phyloP scores from a whole-genome alignment of 495 filamentous ascomycete species.

The Articulospora tetracladia region DNA sequence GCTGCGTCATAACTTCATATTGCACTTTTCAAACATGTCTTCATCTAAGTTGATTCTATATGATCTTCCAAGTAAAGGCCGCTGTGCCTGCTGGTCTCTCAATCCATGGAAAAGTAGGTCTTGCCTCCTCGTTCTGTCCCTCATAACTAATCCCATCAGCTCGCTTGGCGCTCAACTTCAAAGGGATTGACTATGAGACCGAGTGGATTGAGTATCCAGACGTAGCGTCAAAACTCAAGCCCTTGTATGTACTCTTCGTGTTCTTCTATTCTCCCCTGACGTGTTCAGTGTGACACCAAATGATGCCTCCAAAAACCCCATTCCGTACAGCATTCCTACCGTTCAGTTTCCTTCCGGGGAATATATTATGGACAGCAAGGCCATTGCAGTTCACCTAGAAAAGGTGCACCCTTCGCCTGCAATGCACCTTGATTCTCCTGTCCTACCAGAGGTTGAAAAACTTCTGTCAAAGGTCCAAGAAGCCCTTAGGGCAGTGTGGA shows the following conservation, averaged over 20 bases:
- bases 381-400: conserved; percentile 52
- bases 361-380: conserved; percentile 52
- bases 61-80: conserved; percentile 50
- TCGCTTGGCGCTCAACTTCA: conserved; percentile 57
- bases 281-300: conserved; percentile 32
- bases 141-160: conserved; percentile 30
- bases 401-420: conserved; percentile 46
- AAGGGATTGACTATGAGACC: conserved; percentile 58
- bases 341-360: conserved; percentile 45
- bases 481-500: not conserved
- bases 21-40: not conserved
- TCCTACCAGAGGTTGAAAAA: conserved; percentile 30
- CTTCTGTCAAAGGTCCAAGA: not conserved
- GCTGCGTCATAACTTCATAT: not conserved
- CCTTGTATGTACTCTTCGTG: conserved; percentile 27
- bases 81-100: conserved; percentile 45
- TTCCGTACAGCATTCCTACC: conserved; percentile 50
- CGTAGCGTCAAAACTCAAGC: conserved; percentile 37
- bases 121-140: conserved; percentile 6
- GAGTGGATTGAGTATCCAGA: conserved; percentile 66
- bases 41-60: conserved; percentile 42
- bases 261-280: not conserved
- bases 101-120: conserved; percentile 58
- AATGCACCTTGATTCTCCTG: conserved; percentile 45
- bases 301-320: not conserved